Evolutionary conservation across 306 rosid genomes (phyloP).

Genomic region (Casuarina cunninghamiana): DNA sequence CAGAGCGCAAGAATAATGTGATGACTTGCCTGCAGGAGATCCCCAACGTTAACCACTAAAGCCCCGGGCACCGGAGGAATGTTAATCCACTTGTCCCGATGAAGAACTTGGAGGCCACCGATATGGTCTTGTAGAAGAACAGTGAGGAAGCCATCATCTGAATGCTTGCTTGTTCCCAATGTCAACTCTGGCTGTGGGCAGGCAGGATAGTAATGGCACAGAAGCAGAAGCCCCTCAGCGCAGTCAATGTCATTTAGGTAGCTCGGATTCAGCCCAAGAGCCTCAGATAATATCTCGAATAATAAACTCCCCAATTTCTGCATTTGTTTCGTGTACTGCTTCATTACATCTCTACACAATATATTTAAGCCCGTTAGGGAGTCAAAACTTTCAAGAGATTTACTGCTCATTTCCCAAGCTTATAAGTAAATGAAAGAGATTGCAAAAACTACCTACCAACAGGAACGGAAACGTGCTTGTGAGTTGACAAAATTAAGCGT

Average conservation of each 20-base stretch:
- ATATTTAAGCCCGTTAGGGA: neutral
- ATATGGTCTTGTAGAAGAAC: constrained; percentile 34
- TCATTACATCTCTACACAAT: neutral
- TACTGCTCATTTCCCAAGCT: neutral
- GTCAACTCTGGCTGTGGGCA: constrained; percentile 13
- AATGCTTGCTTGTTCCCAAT: constrained; percentile 18
- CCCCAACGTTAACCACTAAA: constrained; percentile 1
- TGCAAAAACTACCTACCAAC: neutral
- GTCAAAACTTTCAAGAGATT: too few relatives aligned
- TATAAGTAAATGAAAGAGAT: neutral
- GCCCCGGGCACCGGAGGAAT: neutral
- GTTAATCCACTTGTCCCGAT: neutral
- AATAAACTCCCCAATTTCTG: constrained; percentile 12
- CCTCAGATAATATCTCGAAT: constrained; percentile 4
- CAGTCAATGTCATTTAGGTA: neutral
- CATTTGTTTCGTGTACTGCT: constrained; percentile 22
- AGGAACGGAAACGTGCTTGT: too few relatives aligned
- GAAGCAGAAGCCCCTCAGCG: neutral
- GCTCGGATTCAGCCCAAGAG: neutral
- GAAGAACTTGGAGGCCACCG: constrained; percentile 33
- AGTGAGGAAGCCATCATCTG: constrained; percentile 23
- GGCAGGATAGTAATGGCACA: constrained; percentile 11
- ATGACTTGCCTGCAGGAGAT: constrained; percentile 5
- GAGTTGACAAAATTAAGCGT: too few relatives aligned
- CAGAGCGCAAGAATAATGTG: neutral